These are phyloP conservation scores for Ascosphaera pollenicola DNA, from an alignment of 2,329 filamentous ascomycete genomes.

Conservation along the genomic window DNA sequence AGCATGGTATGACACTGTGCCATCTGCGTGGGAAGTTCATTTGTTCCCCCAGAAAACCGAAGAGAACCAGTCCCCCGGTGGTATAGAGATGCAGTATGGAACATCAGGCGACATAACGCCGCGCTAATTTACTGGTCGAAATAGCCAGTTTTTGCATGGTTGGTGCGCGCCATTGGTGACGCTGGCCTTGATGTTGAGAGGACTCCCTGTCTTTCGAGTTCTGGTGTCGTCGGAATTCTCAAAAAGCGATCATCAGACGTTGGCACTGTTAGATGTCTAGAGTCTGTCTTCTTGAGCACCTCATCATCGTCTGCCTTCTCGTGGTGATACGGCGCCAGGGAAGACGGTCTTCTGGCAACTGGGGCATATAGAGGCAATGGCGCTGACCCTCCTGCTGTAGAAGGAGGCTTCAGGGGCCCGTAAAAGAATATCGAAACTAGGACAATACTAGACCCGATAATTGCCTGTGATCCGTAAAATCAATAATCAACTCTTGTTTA, in stretches of 20 bases:
- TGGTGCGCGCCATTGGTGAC: not conserved
- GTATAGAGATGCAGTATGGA: no score
- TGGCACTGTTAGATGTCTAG: no score
- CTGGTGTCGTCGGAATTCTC: not conserved
- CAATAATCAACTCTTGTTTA: no score
- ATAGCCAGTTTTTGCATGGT: not conserved
- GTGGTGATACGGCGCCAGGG: not conserved
- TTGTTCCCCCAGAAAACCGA: no score
- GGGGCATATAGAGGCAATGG: no score
- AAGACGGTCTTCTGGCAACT: no score
- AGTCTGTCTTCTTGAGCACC: no score
- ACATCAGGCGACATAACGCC: no score
- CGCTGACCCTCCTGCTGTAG: no score
- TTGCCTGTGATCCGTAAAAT: not conserved
- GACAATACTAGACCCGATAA: not conserved
- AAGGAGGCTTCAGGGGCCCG: not conserved
- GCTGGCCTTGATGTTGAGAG: constrained; percentile 1
- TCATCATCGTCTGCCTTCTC: not conserved
- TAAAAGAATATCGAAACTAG: not conserved
- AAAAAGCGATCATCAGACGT: not conserved
- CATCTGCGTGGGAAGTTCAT: no score
- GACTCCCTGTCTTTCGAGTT: not conserved
- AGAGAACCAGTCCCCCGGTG: no score
- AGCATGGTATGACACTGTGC: no score
- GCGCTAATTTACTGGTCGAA: not conserved